Conservation (phyloP, 1,139 yeast genomes). For the Nakaseomyces uthaithaninus region DNA sequence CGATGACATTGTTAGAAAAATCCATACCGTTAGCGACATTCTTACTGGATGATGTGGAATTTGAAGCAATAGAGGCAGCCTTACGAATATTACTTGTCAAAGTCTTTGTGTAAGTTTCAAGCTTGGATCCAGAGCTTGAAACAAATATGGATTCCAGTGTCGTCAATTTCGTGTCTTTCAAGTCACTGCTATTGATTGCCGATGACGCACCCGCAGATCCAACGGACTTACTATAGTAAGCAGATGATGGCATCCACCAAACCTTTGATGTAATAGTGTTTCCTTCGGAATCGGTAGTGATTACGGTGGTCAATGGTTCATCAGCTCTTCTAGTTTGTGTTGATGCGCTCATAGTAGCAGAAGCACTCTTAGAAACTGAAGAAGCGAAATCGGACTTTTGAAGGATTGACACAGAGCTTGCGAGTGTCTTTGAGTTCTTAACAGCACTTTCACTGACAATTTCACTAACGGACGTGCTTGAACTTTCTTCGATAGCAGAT, state of each 20-base stretch:
- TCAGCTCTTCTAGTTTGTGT: slow-evolving; percentile 25
- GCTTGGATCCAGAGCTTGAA: slow-evolving; percentile 7
- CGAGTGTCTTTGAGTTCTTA: background rate
- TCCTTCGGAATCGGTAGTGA: slow-evolving; percentile 21
- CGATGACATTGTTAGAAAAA: slow-evolving; percentile 5
- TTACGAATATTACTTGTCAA: slow-evolving; percentile 10
- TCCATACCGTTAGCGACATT: slow-evolving; percentile 12
- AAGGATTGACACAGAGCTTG: background rate
- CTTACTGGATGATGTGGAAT: slow-evolving; percentile 9
- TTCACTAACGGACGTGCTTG: background rate
- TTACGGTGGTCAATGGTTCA: slow-evolving; percentile 33
- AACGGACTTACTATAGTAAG: background rate
- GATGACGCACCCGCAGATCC: slow-evolving; percentile 6
- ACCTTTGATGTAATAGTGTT: slow-evolving; percentile 23
- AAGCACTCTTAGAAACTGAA: background rate
- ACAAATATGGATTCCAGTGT: slow-evolving; percentile 4
- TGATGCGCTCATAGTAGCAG: slow-evolving; percentile 5
- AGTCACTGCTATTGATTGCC: slow-evolving; percentile 9
- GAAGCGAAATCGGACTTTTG: slow-evolving; percentile 6
- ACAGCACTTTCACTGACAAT: slow-evolving; percentile 5
- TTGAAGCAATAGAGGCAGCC: slow-evolving; percentile 10
- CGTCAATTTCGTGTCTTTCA: slow-evolving; percentile 1
- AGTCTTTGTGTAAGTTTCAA: slow-evolving; percentile 11
- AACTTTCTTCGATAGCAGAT: slow-evolving; percentile 4
- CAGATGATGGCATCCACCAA: slow-evolving; percentile 31